phyloP scores from a whole-genome alignment of 2,329 filamentous ascomycete genomes.

The Colletotrichum sp. region DNA sequence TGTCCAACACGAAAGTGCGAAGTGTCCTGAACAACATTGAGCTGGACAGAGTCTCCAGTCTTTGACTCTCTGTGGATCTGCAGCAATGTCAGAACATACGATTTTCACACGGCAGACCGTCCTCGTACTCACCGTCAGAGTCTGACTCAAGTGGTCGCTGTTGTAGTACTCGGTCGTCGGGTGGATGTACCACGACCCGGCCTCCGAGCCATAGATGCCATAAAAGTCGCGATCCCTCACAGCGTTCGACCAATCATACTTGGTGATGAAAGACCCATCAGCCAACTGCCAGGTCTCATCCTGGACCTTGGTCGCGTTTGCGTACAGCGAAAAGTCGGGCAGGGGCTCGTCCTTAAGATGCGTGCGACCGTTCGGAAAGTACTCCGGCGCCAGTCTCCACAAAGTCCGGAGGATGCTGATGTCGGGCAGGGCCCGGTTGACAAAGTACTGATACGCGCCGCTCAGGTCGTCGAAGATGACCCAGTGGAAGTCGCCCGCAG shows the following conservation, averaged over 20 bases:
- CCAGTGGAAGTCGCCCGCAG: conserved; percentile 18
- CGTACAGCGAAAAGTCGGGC: conserved; percentile 19
- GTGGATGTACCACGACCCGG: conserved; percentile 19
- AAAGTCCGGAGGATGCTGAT: conserved; percentile 18
- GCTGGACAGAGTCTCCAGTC: conserved; percentile 18
- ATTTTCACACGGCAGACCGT: not conserved
- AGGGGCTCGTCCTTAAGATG: conserved; percentile 16
- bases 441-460: conserved; percentile 22
- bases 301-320: conserved; percentile 18
- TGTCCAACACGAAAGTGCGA: conserved; percentile 19
- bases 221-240: conserved; percentile 21
- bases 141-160: conserved; percentile 19
- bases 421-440: conserved; percentile 18
- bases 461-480: conserved; percentile 19
- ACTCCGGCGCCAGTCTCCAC: conserved; percentile 14
- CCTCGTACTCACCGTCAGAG: not conserved
- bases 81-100: not conserved
- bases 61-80: conserved; percentile 19
- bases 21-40: conserved; percentile 19
- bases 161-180: conserved; percentile 16
- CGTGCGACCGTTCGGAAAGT: conserved; percentile 17
- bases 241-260: conserved; percentile 21
- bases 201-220: conserved; percentile 12
- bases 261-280: conserved; percentile 17
- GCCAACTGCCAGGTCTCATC: conserved; percentile 20